Base-by-base conservation (phyloP, 305 asterid species). In the Fraxinus nigra region DNA sequence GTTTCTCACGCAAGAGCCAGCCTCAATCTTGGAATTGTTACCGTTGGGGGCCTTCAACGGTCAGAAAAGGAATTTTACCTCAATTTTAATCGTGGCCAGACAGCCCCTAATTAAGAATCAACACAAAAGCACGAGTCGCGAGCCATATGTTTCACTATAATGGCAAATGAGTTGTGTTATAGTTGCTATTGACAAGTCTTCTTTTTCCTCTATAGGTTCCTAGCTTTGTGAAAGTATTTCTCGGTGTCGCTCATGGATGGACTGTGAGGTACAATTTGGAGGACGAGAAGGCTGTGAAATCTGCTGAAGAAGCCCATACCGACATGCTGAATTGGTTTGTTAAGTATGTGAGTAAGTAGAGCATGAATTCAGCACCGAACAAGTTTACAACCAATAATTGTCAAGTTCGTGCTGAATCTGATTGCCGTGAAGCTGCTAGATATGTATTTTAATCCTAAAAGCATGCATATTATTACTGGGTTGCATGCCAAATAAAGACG, bases 231-330 rank as follows among this genome's bases (percentile, higher is more conserved):
- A 89, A 88, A 82, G 82, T 91, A 26, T 91, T 84, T 80, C 85
- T 87, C 4, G 90, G 90, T 16, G 86, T 83, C 32, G 78, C 74
- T 43, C 93, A 90, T 56, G 93, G 91, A 37, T 89, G 92, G 92
- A 79, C 91, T 0, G 83, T 88, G 82, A 84, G 92, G 83, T 89
- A 91, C 88, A 81, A 82, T 11, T 37, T 18, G 37, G 89, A 86
- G 7, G 90, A 89, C 24, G 82, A 84, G 80, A 84, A 85, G 30
- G 92, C 86, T 59, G 90, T 87, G 70, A 86, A 85, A 86, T 69
- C 83, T 80, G 91, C 92, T 7, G 90, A 89, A 81, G 91, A 90
- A 80, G 88, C 94, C 4, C 90, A 86, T 33, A 76, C 73, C 28
- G 92, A 91, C 65, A 80, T 88, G 92, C 78, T 91, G 81, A 72